Base-by-base conservation (phyloP, 441 rosid species). In the Raphanus hybrid region DNA sequence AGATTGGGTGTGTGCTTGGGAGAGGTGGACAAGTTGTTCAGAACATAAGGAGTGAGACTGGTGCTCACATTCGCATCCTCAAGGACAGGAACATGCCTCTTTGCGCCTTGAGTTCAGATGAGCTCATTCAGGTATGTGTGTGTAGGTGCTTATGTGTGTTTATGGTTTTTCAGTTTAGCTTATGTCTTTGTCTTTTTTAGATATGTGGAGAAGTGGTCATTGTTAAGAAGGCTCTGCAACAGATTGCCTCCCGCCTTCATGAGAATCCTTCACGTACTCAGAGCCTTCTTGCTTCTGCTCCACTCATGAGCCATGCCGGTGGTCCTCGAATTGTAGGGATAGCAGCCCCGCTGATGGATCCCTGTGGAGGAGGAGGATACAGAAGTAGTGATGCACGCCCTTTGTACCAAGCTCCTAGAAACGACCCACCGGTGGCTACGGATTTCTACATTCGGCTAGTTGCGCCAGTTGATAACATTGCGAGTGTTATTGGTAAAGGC, bases 1-100 rank as follows among this genome's bases (percentile, higher is more conserved):
- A 96, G 94, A 93, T 96, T 76, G 99, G 99, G 32, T 96, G 96
- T 80, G 84, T 96, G 66, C 91, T 96, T 66, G 98, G 99, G 45
- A 94, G 90, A 88, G 99, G 98, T 64, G 99, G 99, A 16, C 94
- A 92, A 80, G 90, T 93, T 32, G 89, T 96, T 69, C 96, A 92
- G 80, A 92, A 83, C 71, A 89, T 96, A 64, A 90, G 99, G 14
- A 85, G 85, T 50, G 98, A 96, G 18, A 92, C 97, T 1, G 97
- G 98, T 77, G 93, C 98, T 60, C 97, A 91, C 67, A 92, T 96
- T 4, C 94, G 98, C 11, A 92, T 96, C 75, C 84, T 92, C 29
- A 96, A 94, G 88, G 98, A 94, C 70, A 88, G 93, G 3, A 94
- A 89, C 76, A 82, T 96, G 78, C 99, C 99, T 41, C 57, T 91